Percentiles rank a stretch among this genome's conserved stretches.
These are phyloP conservation scores for Cyclospora cayetanensis DNA, from an alignment of 169 alveolate species.

Conservation along the genomic window DNA sequence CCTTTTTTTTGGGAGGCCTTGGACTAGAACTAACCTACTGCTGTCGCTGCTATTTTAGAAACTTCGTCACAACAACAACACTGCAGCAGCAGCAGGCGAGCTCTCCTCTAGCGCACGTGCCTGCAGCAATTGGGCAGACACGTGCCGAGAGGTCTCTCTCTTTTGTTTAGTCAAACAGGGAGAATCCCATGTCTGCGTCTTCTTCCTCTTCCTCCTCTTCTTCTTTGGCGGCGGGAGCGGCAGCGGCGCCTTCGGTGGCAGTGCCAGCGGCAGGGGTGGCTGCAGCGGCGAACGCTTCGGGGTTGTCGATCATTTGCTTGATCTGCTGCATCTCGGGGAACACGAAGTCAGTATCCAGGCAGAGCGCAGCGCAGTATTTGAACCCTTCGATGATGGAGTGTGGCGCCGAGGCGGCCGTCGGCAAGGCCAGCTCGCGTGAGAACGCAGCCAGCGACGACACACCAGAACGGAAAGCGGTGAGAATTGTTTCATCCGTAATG, in stretches of 20 bases:
- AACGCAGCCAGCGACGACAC: conserved; percentile 94
- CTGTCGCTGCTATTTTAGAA: too few relatives aligned
- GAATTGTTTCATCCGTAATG: conserved; percentile 93
- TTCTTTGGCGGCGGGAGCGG: conserved; percentile 82
- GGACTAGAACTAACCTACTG: too few relatives aligned
- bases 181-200: conserved; percentile 95
- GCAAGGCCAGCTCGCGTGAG: conserved; percentile 93
- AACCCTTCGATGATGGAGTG: conserved; percentile 95
- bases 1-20: too few relatives aligned
- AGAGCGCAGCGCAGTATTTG: conserved; percentile 96
- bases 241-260: conserved; percentile 71
- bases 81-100: not conserved
- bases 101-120: not conserved
- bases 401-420: conserved; percentile 96
- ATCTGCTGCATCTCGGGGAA: conserved; percentile 95
- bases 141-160: too few relatives aligned
- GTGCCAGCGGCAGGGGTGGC: conserved; percentile 87
- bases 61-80: not conserved
- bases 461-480: conserved; percentile 88
- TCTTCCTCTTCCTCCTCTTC: conserved; percentile 93
- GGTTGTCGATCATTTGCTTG: conserved; percentile 93
- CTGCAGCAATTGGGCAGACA: too few relatives aligned
- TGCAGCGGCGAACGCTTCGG: conserved; percentile 90
- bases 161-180: conserved; percentile 85
- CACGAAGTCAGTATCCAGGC: conserved; percentile 92